Evolutionary conservation across 2,329 filamentous ascomycete species (phyloP).

Genomic region (Pseudogymnoascus sp.): DNA sequence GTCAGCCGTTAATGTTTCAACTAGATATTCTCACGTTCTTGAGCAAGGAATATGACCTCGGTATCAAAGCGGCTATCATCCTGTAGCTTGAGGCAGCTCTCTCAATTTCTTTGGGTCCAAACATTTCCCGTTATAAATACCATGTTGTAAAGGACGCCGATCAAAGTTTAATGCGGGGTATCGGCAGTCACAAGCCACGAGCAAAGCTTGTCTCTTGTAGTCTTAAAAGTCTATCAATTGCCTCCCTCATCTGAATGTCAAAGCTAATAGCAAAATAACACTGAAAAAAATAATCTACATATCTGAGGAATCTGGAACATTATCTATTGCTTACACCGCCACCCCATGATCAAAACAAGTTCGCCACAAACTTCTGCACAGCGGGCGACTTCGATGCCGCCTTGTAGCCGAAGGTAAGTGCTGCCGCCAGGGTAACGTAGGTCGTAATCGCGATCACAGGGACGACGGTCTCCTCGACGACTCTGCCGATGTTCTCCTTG

Average conservation of each 20-base stretch:
- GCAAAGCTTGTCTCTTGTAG: neutral
- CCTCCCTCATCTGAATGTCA: neutral
- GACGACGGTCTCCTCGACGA: constrained; percentile 32
- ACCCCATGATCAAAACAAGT: neutral
- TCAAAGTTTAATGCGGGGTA: neutral
- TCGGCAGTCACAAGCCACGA: neutral
- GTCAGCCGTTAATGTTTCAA: neutral
- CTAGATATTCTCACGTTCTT: neutral
- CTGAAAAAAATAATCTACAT: neutral
- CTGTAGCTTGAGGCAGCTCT: neutral
- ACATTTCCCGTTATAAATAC: neutral
- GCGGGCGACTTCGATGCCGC: neutral
- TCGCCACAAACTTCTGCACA: neutral
- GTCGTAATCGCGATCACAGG: constrained; percentile 18
- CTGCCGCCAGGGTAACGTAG: neutral
- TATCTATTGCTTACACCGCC: neutral
- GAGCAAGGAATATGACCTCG: neutral
- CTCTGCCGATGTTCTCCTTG: constrained; percentile 27
- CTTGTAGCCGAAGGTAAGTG: neutral
- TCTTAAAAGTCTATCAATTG: constrained; percentile 7
- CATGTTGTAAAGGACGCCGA: neutral
- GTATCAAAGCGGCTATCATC: neutral
- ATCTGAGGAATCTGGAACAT: neutral
- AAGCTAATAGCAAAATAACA: neutral
- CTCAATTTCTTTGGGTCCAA: neutral